Conservation (phyloP, 139 green algal genomes). For the Tetradesmus lagerheimii region DNA sequence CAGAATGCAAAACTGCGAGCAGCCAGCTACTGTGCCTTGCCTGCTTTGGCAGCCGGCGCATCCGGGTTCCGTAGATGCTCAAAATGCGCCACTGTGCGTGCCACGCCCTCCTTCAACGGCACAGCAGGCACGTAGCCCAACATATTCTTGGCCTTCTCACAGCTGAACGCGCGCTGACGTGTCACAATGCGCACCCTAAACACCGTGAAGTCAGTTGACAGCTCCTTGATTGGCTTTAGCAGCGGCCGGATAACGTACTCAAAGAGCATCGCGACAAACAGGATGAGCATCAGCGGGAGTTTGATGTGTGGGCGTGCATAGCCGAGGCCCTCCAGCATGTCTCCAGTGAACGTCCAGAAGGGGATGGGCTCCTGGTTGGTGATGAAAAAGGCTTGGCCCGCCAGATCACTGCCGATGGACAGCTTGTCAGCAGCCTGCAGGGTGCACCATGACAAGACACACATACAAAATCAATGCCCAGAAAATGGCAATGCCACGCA, state of each 20-base stretch:
- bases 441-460: neutral
- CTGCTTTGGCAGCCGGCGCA: neutral
- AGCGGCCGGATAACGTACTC: slow-evolving; percentile 80
- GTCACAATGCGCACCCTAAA: slow-evolving; percentile 65
- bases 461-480: too few relatives aligned
- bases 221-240: slow-evolving; percentile 56
- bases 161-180: slow-evolving; percentile 65
- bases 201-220: slow-evolving; percentile 81
- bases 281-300: slow-evolving; percentile 83
- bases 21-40: neutral
- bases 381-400: slow-evolving; percentile 89
- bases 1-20: too few relatives aligned
- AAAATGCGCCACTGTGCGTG: slow-evolving; percentile 69
- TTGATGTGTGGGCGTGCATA: slow-evolving; percentile 72
- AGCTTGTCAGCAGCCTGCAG: slow-evolving; percentile 73
- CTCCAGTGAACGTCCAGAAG: slow-evolving; percentile 92
- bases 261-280: slow-evolving; percentile 79
- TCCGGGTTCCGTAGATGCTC: slow-evolving; percentile 51
- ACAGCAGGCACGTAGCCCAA: slow-evolving; percentile 74
- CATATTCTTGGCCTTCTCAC: slow-evolving; percentile 56
- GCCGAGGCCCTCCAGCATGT: slow-evolving; percentile 85
- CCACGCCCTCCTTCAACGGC: slow-evolving; percentile 65
- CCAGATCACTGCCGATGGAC: slow-evolving; percentile 44
- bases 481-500: too few relatives aligned
- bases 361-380: slow-evolving; percentile 86